phyloP scores from a whole-genome alignment of 345 rosid species.

The Lumnitzera littorea region DNA sequence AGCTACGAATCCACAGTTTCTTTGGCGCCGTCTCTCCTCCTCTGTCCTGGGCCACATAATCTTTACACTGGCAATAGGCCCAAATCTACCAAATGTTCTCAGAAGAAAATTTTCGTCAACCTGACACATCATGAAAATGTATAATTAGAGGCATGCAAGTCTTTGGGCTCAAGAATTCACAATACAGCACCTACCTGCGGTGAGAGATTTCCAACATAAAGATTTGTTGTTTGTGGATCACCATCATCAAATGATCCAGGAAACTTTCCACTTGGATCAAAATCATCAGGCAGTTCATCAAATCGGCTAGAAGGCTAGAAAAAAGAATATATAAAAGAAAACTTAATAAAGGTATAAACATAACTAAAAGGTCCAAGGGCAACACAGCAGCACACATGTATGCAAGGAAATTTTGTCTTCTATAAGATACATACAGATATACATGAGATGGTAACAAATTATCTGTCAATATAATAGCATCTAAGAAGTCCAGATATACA shows the following conservation, averaged over 20 bases:
- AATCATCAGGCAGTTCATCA: slow-evolving; percentile 96
- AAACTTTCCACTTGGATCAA: slow-evolving; percentile 94
- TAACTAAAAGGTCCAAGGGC: neutral
- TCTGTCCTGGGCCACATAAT: slow-evolving; percentile 99
- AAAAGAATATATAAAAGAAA: slow-evolving; percentile 14
- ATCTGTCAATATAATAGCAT: neutral
- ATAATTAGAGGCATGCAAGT: slow-evolving; percentile 4
- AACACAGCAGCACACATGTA: neutral
- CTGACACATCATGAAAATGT: slow-evolving; percentile 28
- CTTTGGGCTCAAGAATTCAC: slow-evolving; percentile 3
- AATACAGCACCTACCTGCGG: slow-evolving; percentile 52
- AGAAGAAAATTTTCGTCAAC: slow-evolving; percentile 98
- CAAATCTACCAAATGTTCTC: slow-evolving; percentile 98
- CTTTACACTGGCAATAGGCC: slow-evolving; percentile 99
- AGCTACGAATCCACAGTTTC: slow-evolving; percentile 97
- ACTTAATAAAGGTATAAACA: neutral
- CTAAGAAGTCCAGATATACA: neutral
- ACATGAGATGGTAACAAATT: too few species aligned
- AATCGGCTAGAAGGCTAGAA: slow-evolving; percentile 84
- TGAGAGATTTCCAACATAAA: slow-evolving; percentile 95
- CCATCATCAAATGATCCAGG: slow-evolving; percentile 99
- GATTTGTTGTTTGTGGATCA: slow-evolving; percentile 98
- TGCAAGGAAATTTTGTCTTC: too few species aligned
- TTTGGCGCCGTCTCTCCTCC: slow-evolving; percentile 85
- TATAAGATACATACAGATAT: too few species aligned